Evolutionary conservation across 352 stramenopile species (phyloP).

Genomic region (Phytophthora hybrid): DNA sequence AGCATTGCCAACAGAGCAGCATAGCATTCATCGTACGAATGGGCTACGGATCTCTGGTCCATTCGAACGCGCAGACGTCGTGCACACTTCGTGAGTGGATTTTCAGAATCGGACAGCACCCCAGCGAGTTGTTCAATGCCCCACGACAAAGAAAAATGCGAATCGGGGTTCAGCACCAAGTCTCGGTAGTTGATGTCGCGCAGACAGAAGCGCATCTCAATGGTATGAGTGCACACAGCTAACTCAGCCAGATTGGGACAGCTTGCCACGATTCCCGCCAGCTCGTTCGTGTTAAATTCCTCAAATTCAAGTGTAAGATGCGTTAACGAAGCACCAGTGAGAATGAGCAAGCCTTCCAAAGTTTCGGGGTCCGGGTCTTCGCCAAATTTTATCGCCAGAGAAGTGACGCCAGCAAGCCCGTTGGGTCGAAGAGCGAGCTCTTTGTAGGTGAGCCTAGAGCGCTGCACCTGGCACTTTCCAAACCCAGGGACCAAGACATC

Average conservation of each 20-base stretch:
- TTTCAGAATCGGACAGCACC: constrained; percentile 25
- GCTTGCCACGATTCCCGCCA: constrained; percentile 33
- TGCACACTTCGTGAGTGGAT: constrained; percentile 26
- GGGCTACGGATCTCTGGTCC: constrained; percentile 6
- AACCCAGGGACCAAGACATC: constrained; percentile 32
- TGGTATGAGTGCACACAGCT: constrained; percentile 28
- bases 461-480: constrained; percentile 30
- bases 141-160: constrained; percentile 11
- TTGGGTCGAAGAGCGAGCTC: constrained; percentile 18
- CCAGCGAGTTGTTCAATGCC: constrained; percentile 17
- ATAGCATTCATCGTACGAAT: constrained; percentile 19
- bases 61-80: constrained; percentile 34
- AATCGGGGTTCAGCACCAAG: constrained; percentile 14
- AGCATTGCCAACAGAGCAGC: constrained; percentile 24
- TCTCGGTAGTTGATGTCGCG: constrained; percentile 30
- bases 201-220: constrained; percentile 32
- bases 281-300: constrained; percentile 21
- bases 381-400: constrained; percentile 28
- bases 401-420: constrained; percentile 33
- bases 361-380: constrained; percentile 28
- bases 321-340: constrained; percentile 30
- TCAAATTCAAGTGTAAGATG: constrained; percentile 33
- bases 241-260: constrained; percentile 34
- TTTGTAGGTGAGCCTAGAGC: constrained; percentile 12
- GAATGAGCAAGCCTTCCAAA: constrained; percentile 30